phyloP scores from a whole-genome alignment of 2,329 filamentous ascomycete species.

The Verticillium tricorpus region DNA sequence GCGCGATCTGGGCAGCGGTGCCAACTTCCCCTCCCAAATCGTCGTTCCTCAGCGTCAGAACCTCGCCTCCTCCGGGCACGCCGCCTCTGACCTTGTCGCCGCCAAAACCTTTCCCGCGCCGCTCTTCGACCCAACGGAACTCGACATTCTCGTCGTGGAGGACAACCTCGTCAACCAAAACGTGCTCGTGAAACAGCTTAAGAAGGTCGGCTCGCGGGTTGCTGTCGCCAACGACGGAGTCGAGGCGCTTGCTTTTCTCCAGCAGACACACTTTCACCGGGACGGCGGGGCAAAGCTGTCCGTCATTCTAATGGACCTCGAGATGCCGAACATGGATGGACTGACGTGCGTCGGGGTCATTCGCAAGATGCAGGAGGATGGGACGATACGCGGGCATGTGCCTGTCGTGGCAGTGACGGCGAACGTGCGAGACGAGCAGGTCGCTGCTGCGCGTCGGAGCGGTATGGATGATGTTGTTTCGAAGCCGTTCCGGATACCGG shows the following conservation, averaged over 20 bases:
- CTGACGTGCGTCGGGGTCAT: slow-evolving; percentile 36
- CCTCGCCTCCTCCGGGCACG: slow-evolving; percentile 13
- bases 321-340: slow-evolving; percentile 46
- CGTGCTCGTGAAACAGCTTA: slow-evolving; percentile 59
- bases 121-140: slow-evolving; percentile 37
- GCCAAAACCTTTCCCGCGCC: slow-evolving; percentile 9
- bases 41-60: slow-evolving; percentile 17
- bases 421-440: slow-evolving; percentile 37
- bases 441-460: slow-evolving; percentile 26
- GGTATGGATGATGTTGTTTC: slow-evolving; percentile 50
- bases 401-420: slow-evolving; percentile 44
- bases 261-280: slow-evolving; percentile 24
- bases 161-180: slow-evolving; percentile 67
- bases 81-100: slow-evolving; percentile 14
- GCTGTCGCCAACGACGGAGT: slow-evolving; percentile 60
- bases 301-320: slow-evolving; percentile 40
- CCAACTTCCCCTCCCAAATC: slow-evolving; percentile 3
- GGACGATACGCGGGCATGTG: slow-evolving; percentile 25
- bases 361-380: slow-evolving; percentile 29
- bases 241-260: slow-evolving; percentile 43
- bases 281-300: slow-evolving; percentile 23
- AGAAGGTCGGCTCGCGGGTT: slow-evolving; percentile 53
- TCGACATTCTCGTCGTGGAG: slow-evolving; percentile 59
- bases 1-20: background rate
- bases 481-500: slow-evolving; percentile 51